These are phyloP conservation scores for Cardamine resedifolia DNA, from an alignment of 345 rosid genomes.

Conservation along the genomic window DNA sequence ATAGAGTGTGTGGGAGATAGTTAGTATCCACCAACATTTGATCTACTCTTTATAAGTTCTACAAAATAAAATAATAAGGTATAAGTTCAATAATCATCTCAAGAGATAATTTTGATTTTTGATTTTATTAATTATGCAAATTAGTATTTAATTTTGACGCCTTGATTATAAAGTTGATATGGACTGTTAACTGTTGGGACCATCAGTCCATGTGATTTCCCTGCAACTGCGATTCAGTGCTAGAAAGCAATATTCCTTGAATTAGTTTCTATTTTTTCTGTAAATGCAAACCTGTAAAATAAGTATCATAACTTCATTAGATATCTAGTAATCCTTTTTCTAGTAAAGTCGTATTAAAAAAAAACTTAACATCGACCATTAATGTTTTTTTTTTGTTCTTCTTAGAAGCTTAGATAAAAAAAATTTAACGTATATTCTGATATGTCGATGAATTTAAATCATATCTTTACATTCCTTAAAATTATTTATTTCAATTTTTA, in stretches of 20 bases:
- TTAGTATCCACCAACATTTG: background rate
- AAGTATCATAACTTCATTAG: background rate
- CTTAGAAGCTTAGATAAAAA: too few species aligned
- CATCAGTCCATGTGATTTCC: conserved; percentile 9
- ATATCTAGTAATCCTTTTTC: background rate
- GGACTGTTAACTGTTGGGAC: conserved; percentile 25
- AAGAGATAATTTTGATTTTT: background rate
- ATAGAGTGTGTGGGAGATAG: background rate
- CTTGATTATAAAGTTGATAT: conserved; percentile 22
- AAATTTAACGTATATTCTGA: background rate
- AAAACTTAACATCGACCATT: background rate
- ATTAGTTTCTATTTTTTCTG: background rate
- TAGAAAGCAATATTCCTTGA: background rate
- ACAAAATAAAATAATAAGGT: background rate
- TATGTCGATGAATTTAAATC: background rate
- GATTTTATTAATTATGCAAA: background rate
- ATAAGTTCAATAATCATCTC: background rate
- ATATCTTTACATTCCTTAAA: background rate
- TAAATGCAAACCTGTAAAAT: background rate
- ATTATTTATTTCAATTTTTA: background rate
- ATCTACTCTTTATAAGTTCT: background rate
- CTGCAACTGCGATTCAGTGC: conserved; percentile 18
- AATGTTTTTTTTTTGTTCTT: too few species aligned
- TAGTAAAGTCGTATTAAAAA: background rate
- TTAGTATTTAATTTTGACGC: background rate